Base-by-base conservation (phyloP, 1,139 yeast species). In the Yamadazyma buinensis region DNA sequence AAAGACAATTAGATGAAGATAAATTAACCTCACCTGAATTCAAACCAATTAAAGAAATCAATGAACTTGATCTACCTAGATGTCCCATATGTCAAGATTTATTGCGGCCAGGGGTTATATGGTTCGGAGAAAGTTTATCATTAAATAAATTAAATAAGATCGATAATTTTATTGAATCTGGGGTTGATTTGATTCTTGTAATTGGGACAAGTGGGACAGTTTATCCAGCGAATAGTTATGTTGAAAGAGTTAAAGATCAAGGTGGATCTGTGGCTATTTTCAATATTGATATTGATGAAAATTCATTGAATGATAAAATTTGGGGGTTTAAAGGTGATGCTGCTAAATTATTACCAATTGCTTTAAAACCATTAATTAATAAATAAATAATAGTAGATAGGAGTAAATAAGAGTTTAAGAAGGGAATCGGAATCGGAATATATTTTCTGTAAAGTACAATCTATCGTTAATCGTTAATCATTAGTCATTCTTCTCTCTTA, bases 201-300 rank as follows among this genome's bases (percentile, higher is more conserved):
- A 76, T 87, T 13, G 96, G 96, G 1, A 85, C 95, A 2, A 80
- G 92, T 24, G 88, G 92, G 3, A 68, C 80, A 0, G 90, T 84
- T 1, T 87, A 94, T 79, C 96, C 96, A 1, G 95, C 95, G 2
- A 87, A 90, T 40, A 86, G 95, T 18, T 87, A 84, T 52, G 92
- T 87, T 17, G 95, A 87, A 42, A 65, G 90, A 43, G 85, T 84
- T 2, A 67, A 65, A 38, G 67, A 67, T 41, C 75, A 77, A 38
- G 95, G 95, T 2, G 95, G 95, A 1, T 79, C 78, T 45, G 84
- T 86, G 22, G 95, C 95, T 0, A 75, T 87, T 1, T 87, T 87
- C 59, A 86, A 87, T 51, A 81, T 83, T 1, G 87, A 80, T 37
- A 67, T 70, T 17, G 82, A 74, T 22, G 61, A 57, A 21, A 61